Percentiles rank a stretch among this genome's conserved stretches.
Conservation (phyloP, 331 rosid species). For the Acacia pycnantha region DNA sequence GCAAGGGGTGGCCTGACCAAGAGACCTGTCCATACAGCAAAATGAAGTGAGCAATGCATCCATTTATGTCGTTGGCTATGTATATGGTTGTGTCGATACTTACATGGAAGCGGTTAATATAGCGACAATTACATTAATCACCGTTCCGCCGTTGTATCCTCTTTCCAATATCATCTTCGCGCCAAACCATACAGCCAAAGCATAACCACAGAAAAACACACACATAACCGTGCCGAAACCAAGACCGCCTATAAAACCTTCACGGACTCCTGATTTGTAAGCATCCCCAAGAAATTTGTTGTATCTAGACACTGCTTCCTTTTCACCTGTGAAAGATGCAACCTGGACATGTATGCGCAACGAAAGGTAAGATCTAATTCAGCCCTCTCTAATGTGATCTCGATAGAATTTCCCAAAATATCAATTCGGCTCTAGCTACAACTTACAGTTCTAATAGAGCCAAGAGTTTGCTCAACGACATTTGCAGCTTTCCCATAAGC, state of each 20-base stretch:
- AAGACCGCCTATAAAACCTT: conserved; percentile 54
- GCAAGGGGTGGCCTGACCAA: conserved; percentile 75
- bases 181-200: conserved; percentile 75
- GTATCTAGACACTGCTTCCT: conserved; percentile 60
- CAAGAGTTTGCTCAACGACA: conserved; percentile 79
- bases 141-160: conserved; percentile 65
- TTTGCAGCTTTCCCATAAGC: conserved; percentile 76
- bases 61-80: background rate
- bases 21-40: conserved; percentile 44
- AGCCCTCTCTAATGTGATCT: background rate
- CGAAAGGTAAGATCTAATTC: background rate
- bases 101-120: conserved; percentile 72
- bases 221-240: conserved; percentile 59
- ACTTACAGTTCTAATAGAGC: conserved; percentile 80
- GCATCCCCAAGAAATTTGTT: conserved; percentile 58
- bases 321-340: conserved; percentile 80
- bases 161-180: conserved; percentile 61
- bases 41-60: background rate
- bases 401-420: background rate
- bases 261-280: conserved; percentile 67
- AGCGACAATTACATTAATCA: conserved; percentile 63
- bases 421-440: background rate
- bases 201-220: conserved; percentile 52
- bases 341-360: conserved; percentile 38
- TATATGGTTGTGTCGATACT: conserved; percentile 11